phyloP scores from a whole-genome alignment of 192 early-diverging fungal genomes.

The Entophlyctis helioformis region DNA sequence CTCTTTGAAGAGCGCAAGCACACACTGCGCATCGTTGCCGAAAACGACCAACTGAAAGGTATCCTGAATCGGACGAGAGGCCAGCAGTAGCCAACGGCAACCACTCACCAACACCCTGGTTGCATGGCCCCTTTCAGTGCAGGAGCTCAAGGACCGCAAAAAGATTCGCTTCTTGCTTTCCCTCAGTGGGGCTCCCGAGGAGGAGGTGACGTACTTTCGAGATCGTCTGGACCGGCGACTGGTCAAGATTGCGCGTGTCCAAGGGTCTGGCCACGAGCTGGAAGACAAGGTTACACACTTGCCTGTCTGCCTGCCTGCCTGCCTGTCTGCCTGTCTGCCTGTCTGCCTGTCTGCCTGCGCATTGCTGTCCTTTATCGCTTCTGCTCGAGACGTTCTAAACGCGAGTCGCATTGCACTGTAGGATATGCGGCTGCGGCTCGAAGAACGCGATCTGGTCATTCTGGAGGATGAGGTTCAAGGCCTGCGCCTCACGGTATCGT shows the following conservation, averaged over 20 bases:
- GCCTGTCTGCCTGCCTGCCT: too few relatives aligned
- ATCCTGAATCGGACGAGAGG: too few relatives aligned
- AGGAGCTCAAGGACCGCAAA: constrained; percentile 48
- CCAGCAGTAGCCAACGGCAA: too few relatives aligned
- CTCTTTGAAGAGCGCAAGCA: constrained; percentile 40
- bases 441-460: constrained; percentile 23
- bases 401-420: too few relatives aligned
- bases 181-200: constrained; percentile 12
- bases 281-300: too few relatives aligned
- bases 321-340: too few relatives aligned
- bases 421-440: too few relatives aligned
- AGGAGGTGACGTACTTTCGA: constrained; percentile 39
- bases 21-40: constrained; percentile 27
- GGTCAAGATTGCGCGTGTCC: constrained; percentile 18
- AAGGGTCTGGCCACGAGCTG: too few relatives aligned
- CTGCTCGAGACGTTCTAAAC: too few relatives aligned
- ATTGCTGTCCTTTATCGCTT: too few relatives aligned
- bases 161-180: constrained; percentile 46
- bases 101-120: too few relatives aligned
- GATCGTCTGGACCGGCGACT: constrained; percentile 29
- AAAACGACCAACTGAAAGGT: constrained; percentile 41
- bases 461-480: constrained; percentile 31
- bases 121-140: constrained; percentile 21
- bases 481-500: constrained; percentile 28
- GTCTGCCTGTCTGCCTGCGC: too few relatives aligned